Evolutionary conservation across 2,329 filamentous ascomycete genomes (phyloP).

Genomic region (Colletotrichum paranaense): DNA sequence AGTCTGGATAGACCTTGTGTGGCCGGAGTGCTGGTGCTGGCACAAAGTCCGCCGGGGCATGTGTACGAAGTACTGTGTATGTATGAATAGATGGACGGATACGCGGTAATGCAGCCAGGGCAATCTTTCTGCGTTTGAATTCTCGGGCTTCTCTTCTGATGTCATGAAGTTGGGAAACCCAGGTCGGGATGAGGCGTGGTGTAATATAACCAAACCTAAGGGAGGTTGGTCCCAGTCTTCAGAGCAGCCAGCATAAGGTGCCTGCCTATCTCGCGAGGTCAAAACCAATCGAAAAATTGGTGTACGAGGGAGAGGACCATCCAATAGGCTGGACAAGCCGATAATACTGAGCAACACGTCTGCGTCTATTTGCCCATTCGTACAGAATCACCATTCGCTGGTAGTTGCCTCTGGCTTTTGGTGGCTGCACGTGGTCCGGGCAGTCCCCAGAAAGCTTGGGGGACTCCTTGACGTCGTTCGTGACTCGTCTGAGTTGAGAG

Average conservation of each 20-base stretch:
- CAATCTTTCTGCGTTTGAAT: not conserved
- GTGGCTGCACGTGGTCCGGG: slow-evolving; percentile 6
- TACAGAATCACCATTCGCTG: not conserved
- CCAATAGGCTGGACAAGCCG: not conserved
- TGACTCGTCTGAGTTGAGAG: slow-evolving; percentile 29
- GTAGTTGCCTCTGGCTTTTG: not conserved
- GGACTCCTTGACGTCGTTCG: slow-evolving; percentile 14
- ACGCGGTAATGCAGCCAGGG: not conserved
- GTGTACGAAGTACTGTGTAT: not conserved
- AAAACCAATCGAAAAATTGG: not conserved
- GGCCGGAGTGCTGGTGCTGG: not conserved
- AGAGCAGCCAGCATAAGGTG: too few species aligned
- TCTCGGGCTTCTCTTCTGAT: not conserved
- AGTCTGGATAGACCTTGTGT: not conserved
- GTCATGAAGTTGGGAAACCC: not conserved
- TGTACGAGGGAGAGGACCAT: not conserved
- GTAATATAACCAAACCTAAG: not conserved
- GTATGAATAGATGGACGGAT: not conserved
- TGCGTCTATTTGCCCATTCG: not conserved
- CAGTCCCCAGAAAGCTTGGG: slow-evolving; percentile 9
- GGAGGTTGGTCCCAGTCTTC: not conserved
- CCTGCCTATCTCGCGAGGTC: not conserved
- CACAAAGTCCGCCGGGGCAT: not conserved
- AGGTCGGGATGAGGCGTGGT: not conserved
- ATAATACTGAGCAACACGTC: not conserved